Evolutionary conservation across 345 rosid genomes (phyloP).

Genomic region (Eucalyptus shirleyi): DNA sequence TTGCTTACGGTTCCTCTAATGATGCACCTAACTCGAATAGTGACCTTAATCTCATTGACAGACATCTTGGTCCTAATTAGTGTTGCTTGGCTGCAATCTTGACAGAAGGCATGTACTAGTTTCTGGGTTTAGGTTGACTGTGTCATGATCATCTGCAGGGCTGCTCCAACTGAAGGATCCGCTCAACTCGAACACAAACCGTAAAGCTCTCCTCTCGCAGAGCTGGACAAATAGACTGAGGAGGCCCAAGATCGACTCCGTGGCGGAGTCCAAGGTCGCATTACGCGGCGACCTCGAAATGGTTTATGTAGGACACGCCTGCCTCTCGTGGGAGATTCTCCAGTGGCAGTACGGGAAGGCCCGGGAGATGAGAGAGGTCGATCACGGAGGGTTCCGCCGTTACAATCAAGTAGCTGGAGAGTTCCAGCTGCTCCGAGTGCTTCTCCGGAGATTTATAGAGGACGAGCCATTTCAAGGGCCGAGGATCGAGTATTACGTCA

Average conservation of each 20-base stretch:
- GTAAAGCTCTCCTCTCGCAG: slow-evolving; percentile 16
- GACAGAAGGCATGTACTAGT: not conserved
- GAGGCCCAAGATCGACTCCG: slow-evolving; percentile 12
- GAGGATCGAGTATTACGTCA: slow-evolving; percentile 52
- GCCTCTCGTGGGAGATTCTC: slow-evolving; percentile 91
- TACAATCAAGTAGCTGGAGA: slow-evolving; percentile 68
- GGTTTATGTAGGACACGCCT: slow-evolving; percentile 72
- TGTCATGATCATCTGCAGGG: slow-evolving; percentile 14
- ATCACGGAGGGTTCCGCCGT: slow-evolving; percentile 12
- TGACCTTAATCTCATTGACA: not conserved
- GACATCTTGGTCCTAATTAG: not conserved
- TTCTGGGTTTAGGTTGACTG: not conserved
- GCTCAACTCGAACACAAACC: not conserved
- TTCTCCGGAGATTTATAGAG: slow-evolving; percentile 65
- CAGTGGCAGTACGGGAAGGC: slow-evolving; percentile 60
- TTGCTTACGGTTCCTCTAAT: not conserved
- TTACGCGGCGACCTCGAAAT: slow-evolving; percentile 48
- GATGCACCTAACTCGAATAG: not conserved
- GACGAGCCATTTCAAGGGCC: slow-evolving; percentile 66
- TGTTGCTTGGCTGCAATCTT: not conserved
- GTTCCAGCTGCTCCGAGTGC: slow-evolving; percentile 76
- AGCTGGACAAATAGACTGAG: slow-evolving; percentile 23
- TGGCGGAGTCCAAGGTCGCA: slow-evolving; percentile 24
- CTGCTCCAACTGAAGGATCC: slow-evolving; percentile 43
- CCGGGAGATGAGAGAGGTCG: slow-evolving; percentile 26